Percentiles rank a stretch among this genome's conserved stretches.
phyloP scores from a whole-genome alignment of 345 rosid species.

The Laguncularia racemosa region DNA sequence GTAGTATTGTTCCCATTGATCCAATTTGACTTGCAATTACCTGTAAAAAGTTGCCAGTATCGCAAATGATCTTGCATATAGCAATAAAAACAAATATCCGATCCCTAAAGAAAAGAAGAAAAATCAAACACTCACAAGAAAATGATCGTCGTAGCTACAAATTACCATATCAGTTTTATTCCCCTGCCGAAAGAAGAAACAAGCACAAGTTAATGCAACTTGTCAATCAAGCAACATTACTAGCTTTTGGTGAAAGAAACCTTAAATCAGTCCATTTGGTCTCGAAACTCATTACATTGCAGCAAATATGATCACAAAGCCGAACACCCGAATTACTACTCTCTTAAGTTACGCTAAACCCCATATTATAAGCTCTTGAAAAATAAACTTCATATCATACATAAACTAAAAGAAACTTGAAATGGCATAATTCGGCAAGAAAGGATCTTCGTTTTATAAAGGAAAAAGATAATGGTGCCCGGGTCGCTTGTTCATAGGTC shows the following conservation, averaged over 20 bases:
- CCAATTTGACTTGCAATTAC: conserved; percentile 84
- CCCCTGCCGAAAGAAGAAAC: conserved; percentile 38
- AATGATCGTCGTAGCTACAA: conserved; percentile 69
- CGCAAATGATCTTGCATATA: conserved; percentile 5
- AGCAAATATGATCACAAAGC: too few relatives aligned
- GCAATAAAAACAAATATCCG: neutral
- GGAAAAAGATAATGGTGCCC: too few relatives aligned
- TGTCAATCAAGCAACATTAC: neutral
- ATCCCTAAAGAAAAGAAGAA: neutral
- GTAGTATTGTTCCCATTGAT: conserved; percentile 80
- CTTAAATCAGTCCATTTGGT: neutral
- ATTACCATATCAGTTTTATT: conserved; percentile 74
- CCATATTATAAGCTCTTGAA: too few relatives aligned
- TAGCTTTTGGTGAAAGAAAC: neutral
- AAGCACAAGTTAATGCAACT: neutral
- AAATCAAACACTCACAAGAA: conserved; percentile 52
- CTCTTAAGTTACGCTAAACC: too few relatives aligned
- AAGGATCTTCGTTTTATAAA: too few relatives aligned
- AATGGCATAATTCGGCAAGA: too few relatives aligned
- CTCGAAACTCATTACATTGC: too few relatives aligned
- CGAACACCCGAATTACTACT: too few relatives aligned
- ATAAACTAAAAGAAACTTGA: too few relatives aligned
- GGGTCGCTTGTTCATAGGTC: too few relatives aligned
- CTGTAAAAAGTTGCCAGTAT: conserved; percentile 28
- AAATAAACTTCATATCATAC: too few relatives aligned